Conservation (phyloP, 257 asterid genomes). For the Nicotiana knightiana region DNA sequence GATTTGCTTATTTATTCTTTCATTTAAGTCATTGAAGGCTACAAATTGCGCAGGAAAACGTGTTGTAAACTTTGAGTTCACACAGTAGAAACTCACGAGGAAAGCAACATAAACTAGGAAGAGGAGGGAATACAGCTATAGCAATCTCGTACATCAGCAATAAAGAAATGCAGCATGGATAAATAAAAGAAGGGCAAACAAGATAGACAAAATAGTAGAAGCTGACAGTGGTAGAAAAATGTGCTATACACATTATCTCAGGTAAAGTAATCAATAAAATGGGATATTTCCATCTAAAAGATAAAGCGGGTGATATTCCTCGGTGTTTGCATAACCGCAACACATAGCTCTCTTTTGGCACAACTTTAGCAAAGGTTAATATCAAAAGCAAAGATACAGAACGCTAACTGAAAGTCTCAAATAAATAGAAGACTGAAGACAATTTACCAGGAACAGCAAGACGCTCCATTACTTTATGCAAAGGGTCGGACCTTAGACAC, state of each 20-base stretch:
- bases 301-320: not conserved
- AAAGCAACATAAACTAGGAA: not conserved
- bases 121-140: not conserved
- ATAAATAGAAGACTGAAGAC: not conserved
- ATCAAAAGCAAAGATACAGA: conserved; percentile 2
- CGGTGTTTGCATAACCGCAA: not conserved
- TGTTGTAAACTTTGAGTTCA: not conserved
- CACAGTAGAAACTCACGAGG: not conserved
- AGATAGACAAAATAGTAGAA: not conserved
- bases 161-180: not conserved
- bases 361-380: not conserved
- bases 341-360: not conserved
- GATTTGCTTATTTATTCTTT: not conserved
- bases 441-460: conserved; percentile 52
- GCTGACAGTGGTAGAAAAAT: not conserved
- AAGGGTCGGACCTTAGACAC: conserved; percentile 68
- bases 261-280: not conserved
- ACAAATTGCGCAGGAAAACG: not conserved
- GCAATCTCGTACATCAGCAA: not conserved
- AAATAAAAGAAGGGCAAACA: conserved; percentile 1
- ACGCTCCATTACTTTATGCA: conserved; percentile 72
- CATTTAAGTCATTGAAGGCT: not conserved
- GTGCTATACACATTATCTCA: not conserved
- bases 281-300: not conserved
- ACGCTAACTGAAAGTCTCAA: not conserved